Conservation (phyloP, 306 rosid genomes). For the Adenanthera pavonina region DNA sequence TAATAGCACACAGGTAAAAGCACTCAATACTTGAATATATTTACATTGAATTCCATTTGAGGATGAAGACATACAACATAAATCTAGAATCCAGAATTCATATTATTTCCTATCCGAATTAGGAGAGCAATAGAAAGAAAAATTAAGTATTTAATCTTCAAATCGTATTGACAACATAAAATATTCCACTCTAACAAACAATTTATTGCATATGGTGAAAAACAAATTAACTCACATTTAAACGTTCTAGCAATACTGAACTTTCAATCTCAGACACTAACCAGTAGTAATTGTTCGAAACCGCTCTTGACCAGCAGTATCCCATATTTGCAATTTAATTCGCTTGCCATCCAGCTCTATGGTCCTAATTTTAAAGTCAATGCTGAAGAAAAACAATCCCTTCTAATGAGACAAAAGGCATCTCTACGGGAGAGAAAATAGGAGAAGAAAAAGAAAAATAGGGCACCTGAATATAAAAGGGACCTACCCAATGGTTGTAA, state of each 20-base stretch:
- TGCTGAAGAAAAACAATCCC: constrained; percentile 51
- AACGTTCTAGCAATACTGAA: constrained; percentile 2
- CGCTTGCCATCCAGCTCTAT: constrained; percentile 85
- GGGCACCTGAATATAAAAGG: background rate
- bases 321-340: constrained; percentile 88
- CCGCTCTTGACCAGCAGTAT: constrained; percentile 89
- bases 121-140: background rate
- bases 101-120: constrained; percentile 15
- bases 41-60: background rate
- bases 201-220: background rate
- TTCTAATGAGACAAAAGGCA: constrained; percentile 38
- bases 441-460: background rate
- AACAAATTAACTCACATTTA: background rate
- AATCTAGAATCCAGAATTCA: background rate
- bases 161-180: background rate
- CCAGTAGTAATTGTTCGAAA: constrained; percentile 91
- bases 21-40: background rate
- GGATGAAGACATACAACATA: background rate
- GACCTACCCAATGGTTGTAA: constrained; percentile 84
- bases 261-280: constrained; percentile 42
- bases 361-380: constrained; percentile 89
- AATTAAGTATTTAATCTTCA: background rate
- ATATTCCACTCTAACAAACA: background rate
- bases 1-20: background rate
- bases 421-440: background rate